Conservation (phyloP, 208 protist genomes). For the Acanthamoeba triangularis region DNA sequence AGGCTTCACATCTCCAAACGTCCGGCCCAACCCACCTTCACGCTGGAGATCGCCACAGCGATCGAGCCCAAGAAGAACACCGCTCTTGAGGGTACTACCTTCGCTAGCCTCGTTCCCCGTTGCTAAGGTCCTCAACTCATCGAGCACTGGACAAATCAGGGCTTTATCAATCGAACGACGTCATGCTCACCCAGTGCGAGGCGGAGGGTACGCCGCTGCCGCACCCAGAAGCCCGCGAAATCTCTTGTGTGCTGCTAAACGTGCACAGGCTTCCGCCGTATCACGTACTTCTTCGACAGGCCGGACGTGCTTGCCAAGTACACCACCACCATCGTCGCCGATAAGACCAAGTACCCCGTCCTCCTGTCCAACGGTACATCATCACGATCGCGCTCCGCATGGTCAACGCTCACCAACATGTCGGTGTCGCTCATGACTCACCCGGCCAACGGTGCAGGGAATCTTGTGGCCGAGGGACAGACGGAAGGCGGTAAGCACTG, state of each 20-base stretch:
- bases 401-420: background rate
- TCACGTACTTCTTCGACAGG: slow-evolving; percentile 81
- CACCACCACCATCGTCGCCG: slow-evolving; percentile 77
- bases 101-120: background rate
- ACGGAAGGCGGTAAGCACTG: slow-evolving; percentile 30
- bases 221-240: background rate
- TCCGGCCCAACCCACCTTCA: background rate
- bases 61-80: background rate
- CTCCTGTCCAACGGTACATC: slow-evolving; percentile 78
- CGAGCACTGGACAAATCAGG: background rate
- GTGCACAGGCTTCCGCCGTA: slow-evolving; percentile 75
- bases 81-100: background rate
- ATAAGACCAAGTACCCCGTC: slow-evolving; percentile 69
- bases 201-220: slow-evolving; percentile 65
- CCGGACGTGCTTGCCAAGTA: slow-evolving; percentile 80
- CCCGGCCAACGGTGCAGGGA: background rate
- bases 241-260: background rate
- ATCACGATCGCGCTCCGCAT: background rate
- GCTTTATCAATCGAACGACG: background rate
- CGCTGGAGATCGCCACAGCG: background rate
- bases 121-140: background rate
- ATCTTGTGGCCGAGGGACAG: slow-evolving; percentile 26
- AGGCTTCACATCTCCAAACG: background rate
- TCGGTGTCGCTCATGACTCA: background rate
- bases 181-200: slow-evolving; percentile 80